These are phyloP conservation scores for Trichosporon ovoides DNA, from an alignment of 1,284 basidiomycete species.

Conservation along the genomic window DNA sequence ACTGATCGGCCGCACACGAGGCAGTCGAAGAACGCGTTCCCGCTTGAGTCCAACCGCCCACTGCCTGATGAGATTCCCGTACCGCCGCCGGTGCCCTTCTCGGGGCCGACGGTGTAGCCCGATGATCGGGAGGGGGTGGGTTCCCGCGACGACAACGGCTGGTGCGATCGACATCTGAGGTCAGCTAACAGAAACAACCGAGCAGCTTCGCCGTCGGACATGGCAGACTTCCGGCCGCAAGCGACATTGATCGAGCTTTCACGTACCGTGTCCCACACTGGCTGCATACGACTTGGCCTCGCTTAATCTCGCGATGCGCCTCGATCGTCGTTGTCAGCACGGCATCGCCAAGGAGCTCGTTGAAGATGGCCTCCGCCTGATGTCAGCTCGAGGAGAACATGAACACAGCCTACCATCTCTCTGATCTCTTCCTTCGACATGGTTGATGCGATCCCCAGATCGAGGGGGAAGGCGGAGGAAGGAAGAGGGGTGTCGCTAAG, in stretches of 20 bases:
- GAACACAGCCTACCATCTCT: constrained; percentile 9
- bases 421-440: constrained; percentile 17
- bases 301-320: constrained; percentile 43
- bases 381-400: neutral
- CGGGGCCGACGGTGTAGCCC: constrained; percentile 40
- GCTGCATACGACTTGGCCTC: constrained; percentile 24
- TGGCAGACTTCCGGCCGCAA: too few species aligned
- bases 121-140: constrained; percentile 21
- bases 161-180: constrained; percentile 19
- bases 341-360: constrained; percentile 37
- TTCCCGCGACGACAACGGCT: constrained; percentile 16
- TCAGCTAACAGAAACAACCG: too few species aligned
- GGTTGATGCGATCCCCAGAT: neutral
- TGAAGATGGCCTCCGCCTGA: constrained; percentile 33
- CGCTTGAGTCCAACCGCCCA: constrained; percentile 43
- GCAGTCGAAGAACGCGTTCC: constrained; percentile 72
- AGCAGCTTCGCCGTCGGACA: too few species aligned
- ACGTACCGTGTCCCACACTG: constrained; percentile 38
- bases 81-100: constrained; percentile 43
- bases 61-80: constrained; percentile 42
- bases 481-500: neutral
- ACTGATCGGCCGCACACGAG: constrained; percentile 72
- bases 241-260: too few species aligned
- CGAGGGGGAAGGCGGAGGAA: neutral
- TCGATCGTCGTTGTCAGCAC: constrained; percentile 35